Evolutionary conservation across 805 yeast species (phyloP), one percentile per base, ranked within the genome.

Genomic region (Myxozyma nipponensis): DNA sequence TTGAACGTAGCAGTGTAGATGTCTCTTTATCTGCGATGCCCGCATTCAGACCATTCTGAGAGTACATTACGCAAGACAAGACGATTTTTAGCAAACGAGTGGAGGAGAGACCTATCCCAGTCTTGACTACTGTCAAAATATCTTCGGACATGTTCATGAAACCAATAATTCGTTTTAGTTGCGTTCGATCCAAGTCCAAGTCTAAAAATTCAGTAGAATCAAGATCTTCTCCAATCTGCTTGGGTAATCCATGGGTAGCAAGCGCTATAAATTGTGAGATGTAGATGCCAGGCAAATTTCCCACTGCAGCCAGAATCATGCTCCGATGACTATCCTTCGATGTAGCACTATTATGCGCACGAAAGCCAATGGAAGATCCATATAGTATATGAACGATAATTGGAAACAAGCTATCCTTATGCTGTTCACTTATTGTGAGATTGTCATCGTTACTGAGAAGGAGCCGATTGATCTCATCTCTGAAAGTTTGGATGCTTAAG

Each of bases 401-500:
- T 1, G 95, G 93, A 77, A 88, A 78, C 2, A 91, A 74, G 1
- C 55, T 66, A 1, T 65, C 70, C 15, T 76, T 70, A 63, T 93
- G 97, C 2, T 72, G 72, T 5, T 72, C 74, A 55, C 84, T 87
- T 47, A 89, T 73, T 17, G 46, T 32, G 1, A 74, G 66, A 2
- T 69, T 72, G 6, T 80, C 76, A 3, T 76, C 79, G 19, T 75
- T 71, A 35, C 72, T 73, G 18, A 77, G 74, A 18, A 86, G 69
- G 36, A 93, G 75, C 17, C 75, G 77, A 19, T 85, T 72, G 26
- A 90, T 70, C 67, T 90, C 97, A 67, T 93, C 98, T 51, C 88
- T 79, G 71, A 88, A 90, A 17, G 83, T 71, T 1, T 86, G 78
- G 54, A 88, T 95, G 65, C 91, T 96, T 17, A 91, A 70, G 50